Evolutionary conservation across 2,329 filamentous ascomycete species (phyloP).

Genomic region (Zasmidium citrigriseum): DNA sequence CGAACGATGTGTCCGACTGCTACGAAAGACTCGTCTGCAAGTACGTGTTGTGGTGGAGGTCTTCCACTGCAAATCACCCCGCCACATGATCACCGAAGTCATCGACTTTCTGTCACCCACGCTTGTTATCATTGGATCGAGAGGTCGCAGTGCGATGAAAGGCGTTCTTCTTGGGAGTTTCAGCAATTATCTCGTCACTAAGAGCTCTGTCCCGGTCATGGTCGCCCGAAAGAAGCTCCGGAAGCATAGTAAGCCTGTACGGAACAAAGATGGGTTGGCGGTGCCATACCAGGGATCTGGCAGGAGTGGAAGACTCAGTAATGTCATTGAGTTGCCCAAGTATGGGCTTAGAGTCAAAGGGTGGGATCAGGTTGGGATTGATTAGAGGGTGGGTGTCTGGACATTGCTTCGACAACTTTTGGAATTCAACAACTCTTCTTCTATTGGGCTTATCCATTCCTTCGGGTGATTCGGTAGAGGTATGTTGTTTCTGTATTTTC

Average conservation of each 20-base stretch:
- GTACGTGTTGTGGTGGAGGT: conserved; percentile 94
- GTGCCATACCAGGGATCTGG: conserved; percentile 35
- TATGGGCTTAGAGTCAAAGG: conserved; percentile 33
- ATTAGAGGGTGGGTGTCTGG: conserved; percentile 17
- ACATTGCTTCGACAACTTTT: background rate
- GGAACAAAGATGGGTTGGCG: conserved; percentile 34
- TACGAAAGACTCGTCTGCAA: conserved; percentile 89
- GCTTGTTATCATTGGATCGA: conserved; percentile 86
- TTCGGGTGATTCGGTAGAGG: too few species aligned
- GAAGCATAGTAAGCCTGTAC: conserved; percentile 66
- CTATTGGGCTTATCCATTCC: too few species aligned
- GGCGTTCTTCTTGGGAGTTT: conserved; percentile 95
- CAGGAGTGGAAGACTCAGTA: conserved; percentile 31
- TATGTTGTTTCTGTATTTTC: too few species aligned
- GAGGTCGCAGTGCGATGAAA: conserved; percentile 88
- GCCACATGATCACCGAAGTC: conserved; percentile 93
- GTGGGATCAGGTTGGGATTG: conserved; percentile 39
- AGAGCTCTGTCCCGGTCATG: conserved; percentile 97
- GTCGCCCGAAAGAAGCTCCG: conserved; percentile 87
- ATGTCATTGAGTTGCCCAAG: conserved; percentile 36
- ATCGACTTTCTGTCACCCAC: conserved; percentile 92
- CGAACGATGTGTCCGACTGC: conserved; percentile 76
- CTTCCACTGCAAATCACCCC: conserved; percentile 96
- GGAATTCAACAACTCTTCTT: too few species aligned
- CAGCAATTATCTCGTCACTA: conserved; percentile 95